phyloP scores from a whole-genome alignment of 164 flowering plant genomes.

The Litsea cubeba region DNA sequence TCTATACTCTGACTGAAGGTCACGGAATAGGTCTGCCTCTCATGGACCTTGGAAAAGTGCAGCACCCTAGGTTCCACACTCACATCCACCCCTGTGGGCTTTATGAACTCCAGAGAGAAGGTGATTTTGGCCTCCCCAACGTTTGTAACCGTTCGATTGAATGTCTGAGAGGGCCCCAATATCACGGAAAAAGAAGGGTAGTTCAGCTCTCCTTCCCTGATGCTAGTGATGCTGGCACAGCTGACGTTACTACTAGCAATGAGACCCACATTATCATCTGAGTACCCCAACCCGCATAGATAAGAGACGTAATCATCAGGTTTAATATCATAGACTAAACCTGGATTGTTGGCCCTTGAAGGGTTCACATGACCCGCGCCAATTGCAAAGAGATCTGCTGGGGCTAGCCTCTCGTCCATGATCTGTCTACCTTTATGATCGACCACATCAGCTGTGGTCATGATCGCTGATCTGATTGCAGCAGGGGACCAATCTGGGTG shows the following conservation, averaged over 20 bases:
- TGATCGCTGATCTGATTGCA: conserved; percentile 8
- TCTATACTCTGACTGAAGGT: neutral
- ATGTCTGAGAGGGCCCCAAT: conserved; percentile 14
- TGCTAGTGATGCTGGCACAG: neutral
- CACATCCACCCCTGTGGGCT: conserved; percentile 14
- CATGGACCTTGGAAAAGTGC: conserved; percentile 24
- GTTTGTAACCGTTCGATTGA: conserved; percentile 35
- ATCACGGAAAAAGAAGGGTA: conserved; percentile 13
- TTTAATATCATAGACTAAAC: conserved; percentile 3
- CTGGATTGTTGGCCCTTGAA: neutral
- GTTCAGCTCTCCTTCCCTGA: conserved; percentile 17
- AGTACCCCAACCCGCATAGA: conserved; percentile 38
- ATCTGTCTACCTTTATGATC: conserved; percentile 21
- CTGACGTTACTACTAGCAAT: neutral
- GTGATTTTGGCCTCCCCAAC: conserved; percentile 32
- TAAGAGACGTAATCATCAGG: conserved; percentile 42
- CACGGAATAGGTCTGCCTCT: conserved; percentile 7
- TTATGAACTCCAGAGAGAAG: conserved; percentile 13
- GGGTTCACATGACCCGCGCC: conserved; percentile 48
- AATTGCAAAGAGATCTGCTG: conserved; percentile 33
- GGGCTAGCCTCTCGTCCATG: conserved; percentile 22
- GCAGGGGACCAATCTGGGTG: conserved; percentile 26
- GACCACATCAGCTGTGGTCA: conserved; percentile 21
- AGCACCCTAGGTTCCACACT: no score
- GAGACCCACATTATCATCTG: neutral